These are phyloP conservation scores for Botrytis hyacinthi DNA, from an alignment of 2,329 filamentous ascomycete genomes.

Conservation along the genomic window DNA sequence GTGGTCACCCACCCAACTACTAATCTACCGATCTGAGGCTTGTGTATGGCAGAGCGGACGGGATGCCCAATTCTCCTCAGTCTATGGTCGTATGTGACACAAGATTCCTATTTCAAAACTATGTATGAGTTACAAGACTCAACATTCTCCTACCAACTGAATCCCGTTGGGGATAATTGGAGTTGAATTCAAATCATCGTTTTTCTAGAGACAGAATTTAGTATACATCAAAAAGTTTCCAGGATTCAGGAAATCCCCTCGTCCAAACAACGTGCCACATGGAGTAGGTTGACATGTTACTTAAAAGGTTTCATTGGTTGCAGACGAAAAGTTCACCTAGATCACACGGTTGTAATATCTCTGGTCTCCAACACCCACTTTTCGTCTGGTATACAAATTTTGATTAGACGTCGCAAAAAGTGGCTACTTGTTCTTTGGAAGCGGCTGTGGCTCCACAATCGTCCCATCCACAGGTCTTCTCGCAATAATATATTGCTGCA, in stretches of 20 bases:
- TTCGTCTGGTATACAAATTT: not conserved
- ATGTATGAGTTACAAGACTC: not conserved
- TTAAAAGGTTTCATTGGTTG: not conserved
- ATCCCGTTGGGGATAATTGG: not conserved
- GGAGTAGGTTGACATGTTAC: not conserved
- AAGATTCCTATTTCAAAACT: accelerated
- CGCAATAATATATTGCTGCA: constrained; percentile 24
- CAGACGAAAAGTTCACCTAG: not conserved
- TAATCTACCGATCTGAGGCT: not conserved
- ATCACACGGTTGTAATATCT: not conserved
- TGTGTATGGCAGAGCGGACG: not conserved
- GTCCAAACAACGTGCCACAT: not conserved
- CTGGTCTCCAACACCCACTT: not conserved
- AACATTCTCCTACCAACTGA: accelerated
- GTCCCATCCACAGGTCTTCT: constrained; percentile 14
- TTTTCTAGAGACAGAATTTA: not conserved
- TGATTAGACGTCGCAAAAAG: not conserved
- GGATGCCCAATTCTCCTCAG: not conserved
- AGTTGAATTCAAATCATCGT: not conserved
- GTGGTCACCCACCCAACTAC: constrained; percentile 1
- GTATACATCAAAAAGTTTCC: not conserved
- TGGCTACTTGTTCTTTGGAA: constrained; percentile 13
- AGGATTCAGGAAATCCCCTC: not conserved
- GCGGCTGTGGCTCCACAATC: constrained; percentile 17
- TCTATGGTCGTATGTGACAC: not conserved